Base-by-base conservation (phyloP, 2,329 filamentous ascomycete species). In the Penicillium sclerotigenum region DNA sequence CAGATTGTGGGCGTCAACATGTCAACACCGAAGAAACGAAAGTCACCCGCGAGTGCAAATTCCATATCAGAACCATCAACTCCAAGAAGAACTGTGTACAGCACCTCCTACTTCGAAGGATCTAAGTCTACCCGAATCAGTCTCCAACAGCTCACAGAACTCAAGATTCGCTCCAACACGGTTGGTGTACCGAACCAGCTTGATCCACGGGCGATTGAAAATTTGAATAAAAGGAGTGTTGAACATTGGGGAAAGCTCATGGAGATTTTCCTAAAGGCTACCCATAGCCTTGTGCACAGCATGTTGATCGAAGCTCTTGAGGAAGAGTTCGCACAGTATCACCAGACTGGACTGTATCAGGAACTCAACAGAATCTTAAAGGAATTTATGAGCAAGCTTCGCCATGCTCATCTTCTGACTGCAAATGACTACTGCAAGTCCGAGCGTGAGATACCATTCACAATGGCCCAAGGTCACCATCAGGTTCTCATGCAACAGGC, bases 151-250 rank as follows among this genome's bases (percentile, higher is more conserved):
- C 38, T 54, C 1, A 34, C 46, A 1, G 38, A 54, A 9, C 20
- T 54, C 4, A 50, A 51, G 9, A 50, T 50, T 18, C 72, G 76
- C 4, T 82, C 83, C 13, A 81, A 80, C 26, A 77, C 77, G 18
- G 80, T 83, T 0, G 85, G 86, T 0, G 77, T 86, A 61, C 84
- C 84, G 0, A 80, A 81, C 7, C 77, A 85, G 0, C 81, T 84
- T 0, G 81, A 85, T 0, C 79, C 82, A 0, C 81, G 83, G 36
- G 84, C 87, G 0, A 84, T 86, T 22, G 80, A 85, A 28, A 76
- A 77, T 0, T 75, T 89, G 16, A 84, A 82, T 43, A 74, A 78
- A 16, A 73, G 81, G n/a, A 81, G 82, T 0, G 80, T 89, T 1
- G 66, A 70, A 8, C 80, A 83, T 1, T 90, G 87, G 87, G 66